Base-by-base conservation (phyloP, 179 eudicot species). In the Heliamphora pulchella region DNA sequence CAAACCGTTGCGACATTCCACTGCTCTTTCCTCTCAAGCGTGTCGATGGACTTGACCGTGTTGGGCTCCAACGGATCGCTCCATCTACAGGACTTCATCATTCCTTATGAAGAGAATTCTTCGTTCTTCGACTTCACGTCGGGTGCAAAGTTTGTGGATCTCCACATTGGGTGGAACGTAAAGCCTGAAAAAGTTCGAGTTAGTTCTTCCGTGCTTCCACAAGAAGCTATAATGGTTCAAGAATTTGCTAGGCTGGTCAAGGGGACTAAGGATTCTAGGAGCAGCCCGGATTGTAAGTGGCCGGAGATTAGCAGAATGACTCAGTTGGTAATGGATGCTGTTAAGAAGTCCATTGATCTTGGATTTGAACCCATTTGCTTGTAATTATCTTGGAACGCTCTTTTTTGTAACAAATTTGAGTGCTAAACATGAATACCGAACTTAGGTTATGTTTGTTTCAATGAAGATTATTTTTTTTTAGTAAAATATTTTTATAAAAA, bases 181-280 rank as follows among this genome's bases (percentile, higher is more conserved):
- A 80, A 81, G 64, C 86, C 84, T 15, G 75, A 86, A 63, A 81
- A 74, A 47, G 80, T 85, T 51, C 46, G 14, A 55, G 89, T 86
- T n/a, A 83, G 31, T 31, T 31, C 76, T 64, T 55, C 82, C 74
- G 78, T 20, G 76, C 81, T 87, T 71, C 90, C 92, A 46, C 92
- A 89, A 79, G 90, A 88, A 82, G 89, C 83, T 61, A 66, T 80
- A 41, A 89, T 89, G 92, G 77, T 87, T 46, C 84, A 83, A 80
- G 92, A 87, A 74, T 85, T 86, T 72, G 78, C 87, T 7, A 73
- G 79, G 74, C 83, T 86, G 65, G 89, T 85, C 1, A 76, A 82
- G 74, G 83, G 77, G 50, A 81, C 85, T 48, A 86, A 81, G 77
- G 64, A 62, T 80, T 57, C 51, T 3, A 74, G 46, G 50, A 14